Evolutionary conservation across 2,329 filamentous ascomycete species (phyloP), one percentile per base, ranked within the genome.

Genomic region (Talaromyces sp.): DNA sequence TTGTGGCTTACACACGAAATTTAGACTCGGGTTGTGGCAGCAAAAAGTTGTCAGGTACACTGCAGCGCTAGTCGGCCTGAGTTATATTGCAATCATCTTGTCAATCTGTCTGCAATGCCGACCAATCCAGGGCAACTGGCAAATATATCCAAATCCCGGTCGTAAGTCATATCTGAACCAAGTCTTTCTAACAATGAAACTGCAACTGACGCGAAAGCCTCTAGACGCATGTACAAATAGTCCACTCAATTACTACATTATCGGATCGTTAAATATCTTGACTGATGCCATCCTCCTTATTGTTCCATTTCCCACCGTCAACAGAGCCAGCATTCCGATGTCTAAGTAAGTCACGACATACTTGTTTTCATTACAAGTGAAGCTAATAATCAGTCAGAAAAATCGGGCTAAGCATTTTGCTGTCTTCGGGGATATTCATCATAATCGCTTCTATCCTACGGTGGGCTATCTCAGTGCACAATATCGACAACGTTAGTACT

Each of bases 341-440:
- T 67, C 69, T 43, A 67, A 74, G 57, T 68, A 67, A 41, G 53
- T 19, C 9, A 11, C 21, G n/a, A 43, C 29, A 53, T 9, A n/a
- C 35, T 9, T 50, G 7, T 3, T 24, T 31, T 24, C 29, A 5
- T 17, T n/a, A 17, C 29, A 53, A 24, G 12, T 17, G 5, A 26
- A 48, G 27, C 52, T 32, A 50, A 24, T 51, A 31, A n/a, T 5
- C 11, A 41, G 51, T 27, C 7, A 69, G 67, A 3, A 79, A 79
- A 65, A 19, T 79, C 3, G 65, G 75, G 17, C 73, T 78, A 50
- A 71, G 72, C 1, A 31, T 76, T 4, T 67, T 78, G 0, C 74
- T 80, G 11, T 79, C 74, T 56, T 75, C 76, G 3, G 76, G 77
- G 3, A 43, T 79, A n/a, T 79, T 79, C 61, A 73, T 79, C 58